Base-by-base conservation (phyloP, 306 rosid species). In the Prunus campanulata region DNA sequence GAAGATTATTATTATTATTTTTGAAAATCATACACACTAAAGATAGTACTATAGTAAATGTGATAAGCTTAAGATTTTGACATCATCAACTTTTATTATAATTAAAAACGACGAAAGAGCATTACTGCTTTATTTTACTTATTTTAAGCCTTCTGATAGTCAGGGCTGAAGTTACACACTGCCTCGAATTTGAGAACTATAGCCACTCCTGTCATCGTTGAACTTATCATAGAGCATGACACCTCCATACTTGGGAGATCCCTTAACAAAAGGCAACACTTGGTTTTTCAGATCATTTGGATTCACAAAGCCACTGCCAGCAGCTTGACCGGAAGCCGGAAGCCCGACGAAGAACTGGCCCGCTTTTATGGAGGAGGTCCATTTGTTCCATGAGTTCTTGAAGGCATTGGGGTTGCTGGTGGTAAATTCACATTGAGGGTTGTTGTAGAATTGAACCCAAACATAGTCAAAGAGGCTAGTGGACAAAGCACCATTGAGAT, bases 251-350 rank as follows among this genome's bases (percentile, higher is more conserved):
- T 74, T 52, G 16, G 55, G 5, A 55, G 63, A 60, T 11, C 8
- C 22, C 50, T 74, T 78, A 29, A 82, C 71, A 29, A 68, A 44
- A 19, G 85, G 85, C 11, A 82, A 13, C 49, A 82, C 82, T 68
- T 78, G 50, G 18, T 20, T 54, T 7, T 46, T 46, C 8, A 81
- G 48, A 39, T 42, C 70, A 12, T 59, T 19, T 30, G 84, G 72
- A 3, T 55, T 22, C 61, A 81, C 61, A 47, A 54, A 74, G 46
- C 79, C 85, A 29, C 59, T 29, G 11, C 77, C 77, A 9, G 68
- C 79, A 3, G 70, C 70, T 12, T 20, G 56, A 0, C 10, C 2
- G 8, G 79, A 68, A 3, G 85, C 82, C 27, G 79, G 76, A 29
- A 73, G 49, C 46, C 82, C 82, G 0, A 82, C 42, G n/a, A 70